These are phyloP conservation scores for Tanozyma kutaoensis DNA, from an alignment of 805 yeast genomes.

Conservation along the genomic window DNA sequence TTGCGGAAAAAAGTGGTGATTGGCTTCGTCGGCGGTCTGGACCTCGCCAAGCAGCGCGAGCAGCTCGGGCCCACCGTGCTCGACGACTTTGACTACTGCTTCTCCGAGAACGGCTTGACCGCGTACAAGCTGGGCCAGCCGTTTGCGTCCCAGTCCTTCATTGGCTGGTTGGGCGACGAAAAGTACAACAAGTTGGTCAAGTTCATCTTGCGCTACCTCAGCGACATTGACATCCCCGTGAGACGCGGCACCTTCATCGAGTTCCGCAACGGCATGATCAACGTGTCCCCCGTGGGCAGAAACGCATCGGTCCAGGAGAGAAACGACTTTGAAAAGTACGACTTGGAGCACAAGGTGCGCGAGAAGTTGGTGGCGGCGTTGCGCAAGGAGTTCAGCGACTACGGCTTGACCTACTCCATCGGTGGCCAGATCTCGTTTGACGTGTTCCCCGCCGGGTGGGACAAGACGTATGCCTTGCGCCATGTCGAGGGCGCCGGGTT, in stretches of 20 bases:
- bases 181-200: conserved; percentile 81
- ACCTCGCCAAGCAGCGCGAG: conserved; percentile 86
- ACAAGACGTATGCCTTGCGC: conserved; percentile 93
- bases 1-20: conserved; percentile 86
- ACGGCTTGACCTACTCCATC: conserved; percentile 85
- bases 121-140: conserved; percentile 87
- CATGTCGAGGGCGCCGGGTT: conserved; percentile 83
- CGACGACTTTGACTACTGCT: conserved; percentile 83
- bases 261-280: conserved; percentile 99
- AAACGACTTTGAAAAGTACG: conserved; percentile 80
- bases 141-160: conserved; percentile 88
- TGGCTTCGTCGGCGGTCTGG: conserved; percentile 98
- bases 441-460: conserved; percentile 99
- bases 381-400: conserved; percentile 70
- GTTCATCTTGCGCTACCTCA: conserved; percentile 73
- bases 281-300: conserved; percentile 97
- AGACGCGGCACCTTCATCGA: conserved; percentile 98
- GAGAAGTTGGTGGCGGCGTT: conserved; percentile 74
- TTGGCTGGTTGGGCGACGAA: conserved; percentile 90
- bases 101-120: conserved; percentile 95
- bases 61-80: conserved; percentile 78
- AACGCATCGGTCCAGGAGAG: conserved; percentile 93
- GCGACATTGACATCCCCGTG: conserved; percentile 81
- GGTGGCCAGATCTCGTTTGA: conserved; percentile 99
- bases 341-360: conserved; percentile 71